Base-by-base conservation (phyloP, 1,284 basidiomycete species). In the Salmacisia buchloeana region DNA sequence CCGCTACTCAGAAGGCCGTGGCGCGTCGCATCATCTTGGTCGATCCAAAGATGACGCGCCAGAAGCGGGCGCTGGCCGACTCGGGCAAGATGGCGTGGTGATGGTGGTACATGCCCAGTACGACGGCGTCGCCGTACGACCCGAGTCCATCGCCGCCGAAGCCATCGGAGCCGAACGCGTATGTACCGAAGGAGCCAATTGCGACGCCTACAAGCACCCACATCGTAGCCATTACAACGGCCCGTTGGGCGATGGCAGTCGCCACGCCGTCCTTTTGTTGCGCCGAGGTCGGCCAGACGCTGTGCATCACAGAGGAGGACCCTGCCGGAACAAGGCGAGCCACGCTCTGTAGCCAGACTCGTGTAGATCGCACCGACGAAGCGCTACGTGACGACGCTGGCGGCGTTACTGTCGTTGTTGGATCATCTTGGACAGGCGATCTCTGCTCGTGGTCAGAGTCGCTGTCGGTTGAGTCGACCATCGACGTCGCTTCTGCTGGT, bases 301-400 rank as follows among this genome's bases (percentile, higher is more conserved):
- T n/a, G n/a, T n/a, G n/a, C n/a, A n/a, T n/a, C n/a, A n/a, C n/a
- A n/a, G n/a, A n/a, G n/a, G n/a, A n/a, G n/a, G n/a, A n/a, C n/a
- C n/a, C n/a, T n/a, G n/a, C n/a, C n/a, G 46, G 46, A 27, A 52
- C 46, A 13, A 52, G n/a, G 23, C 46, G 46, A 52, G 46, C 46
- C 21, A 52, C 25, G 46, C 46, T 52, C 23, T 52, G 46, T 6
- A 52, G 27, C 46, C 46, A 52, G 1, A 27, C 46, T 9, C 46
- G 46, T 18, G 46, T 52, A n/a, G n/a, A n/a, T n/a, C n/a, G n/a
- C n/a, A n/a, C n/a, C n/a, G n/a, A n/a, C n/a, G n/a, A n/a, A n/a
- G n/a, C n/a, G n/a, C n/a, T n/a, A n/a, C n/a, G n/a, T n/a, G n/a
- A n/a, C n/a, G 27, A 29, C 46, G 23, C 29, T 52, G n/a, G 46